A percentile compares a stretch with the other conserved stretches of the same genome.
Conservation (phyloP, 768 basidiomycete species). For the Leccinum boreale region DNA sequence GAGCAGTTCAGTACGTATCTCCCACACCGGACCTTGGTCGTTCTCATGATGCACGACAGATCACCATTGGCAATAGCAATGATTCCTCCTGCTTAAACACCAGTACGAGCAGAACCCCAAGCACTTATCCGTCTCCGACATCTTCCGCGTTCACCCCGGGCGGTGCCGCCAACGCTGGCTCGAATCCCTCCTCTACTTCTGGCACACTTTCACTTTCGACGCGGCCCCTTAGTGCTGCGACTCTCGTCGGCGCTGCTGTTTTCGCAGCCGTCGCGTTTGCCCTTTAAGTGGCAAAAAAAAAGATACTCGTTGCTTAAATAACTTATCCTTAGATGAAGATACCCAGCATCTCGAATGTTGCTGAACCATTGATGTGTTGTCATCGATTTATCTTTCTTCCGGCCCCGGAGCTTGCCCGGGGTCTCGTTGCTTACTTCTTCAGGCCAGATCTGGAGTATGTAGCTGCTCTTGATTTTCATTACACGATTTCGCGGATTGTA, state of each 20-base stretch:
- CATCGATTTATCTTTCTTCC: neutral
- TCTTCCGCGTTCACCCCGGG: conserved; percentile 15
- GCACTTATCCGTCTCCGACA: conserved; percentile 9
- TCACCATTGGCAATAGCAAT: conserved; percentile 34
- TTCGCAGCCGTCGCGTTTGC: conserved; percentile 22
- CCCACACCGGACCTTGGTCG: neutral
- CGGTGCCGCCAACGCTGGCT: conserved; percentile 36
- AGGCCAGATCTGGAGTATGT: conserved; percentile 9
- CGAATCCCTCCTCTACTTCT: conserved; percentile 9
- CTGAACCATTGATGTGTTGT: conserved; percentile 2
- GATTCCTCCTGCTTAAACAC: conserved; percentile 37
- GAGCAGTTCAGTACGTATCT: conserved; percentile 51
- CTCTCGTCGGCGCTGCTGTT: conserved; percentile 21
- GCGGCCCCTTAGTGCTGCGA: conserved; percentile 19
- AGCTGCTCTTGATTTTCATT: conserved; percentile 6
- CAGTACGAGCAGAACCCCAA: neutral
- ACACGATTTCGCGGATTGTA: neutral
- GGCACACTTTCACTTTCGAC: conserved; percentile 27
- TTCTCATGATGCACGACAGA: conserved; percentile 20
- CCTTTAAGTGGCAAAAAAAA: conserved; percentile 14
- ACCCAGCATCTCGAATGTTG: conserved; percentile 26
- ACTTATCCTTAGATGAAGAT: conserved; percentile 35
- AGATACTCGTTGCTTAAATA: conserved; percentile 9
- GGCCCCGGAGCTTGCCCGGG: conserved; percentile 12
- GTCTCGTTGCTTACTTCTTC: conserved; percentile 2